Percentiles rank a stretch among this genome's conserved stretches.
Evolutionary conservation across 192 early-diverging fungal genomes (phyloP).

Genomic region (Coemansia sp.): DNA sequence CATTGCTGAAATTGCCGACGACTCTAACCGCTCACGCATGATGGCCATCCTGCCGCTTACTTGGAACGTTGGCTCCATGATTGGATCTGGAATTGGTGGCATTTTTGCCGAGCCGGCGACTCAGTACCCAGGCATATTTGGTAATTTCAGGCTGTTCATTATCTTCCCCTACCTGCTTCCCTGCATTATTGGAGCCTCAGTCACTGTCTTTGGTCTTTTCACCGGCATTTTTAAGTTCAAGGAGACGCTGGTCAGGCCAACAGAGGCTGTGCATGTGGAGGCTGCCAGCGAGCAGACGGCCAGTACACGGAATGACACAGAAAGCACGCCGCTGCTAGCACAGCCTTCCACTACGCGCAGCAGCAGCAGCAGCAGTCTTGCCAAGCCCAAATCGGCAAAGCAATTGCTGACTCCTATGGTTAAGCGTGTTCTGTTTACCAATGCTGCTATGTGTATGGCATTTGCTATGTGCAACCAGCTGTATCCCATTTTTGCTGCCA

Average conservation of each 20-base stretch:
- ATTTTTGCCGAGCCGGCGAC: slow-evolving; percentile 72
- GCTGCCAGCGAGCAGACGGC: not conserved
- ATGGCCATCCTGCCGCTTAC: slow-evolving; percentile 73
- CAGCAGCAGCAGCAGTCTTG: slow-evolving; percentile 5
- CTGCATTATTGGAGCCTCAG: slow-evolving; percentile 61
- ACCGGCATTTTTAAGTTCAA: slow-evolving; percentile 62
- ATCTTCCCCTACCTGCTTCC: slow-evolving; percentile 80
- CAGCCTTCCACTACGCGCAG: too few relatives aligned
- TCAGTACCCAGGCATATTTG: slow-evolving; percentile 61
- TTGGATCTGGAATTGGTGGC: slow-evolving; percentile 76
- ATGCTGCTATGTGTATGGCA: slow-evolving; percentile 13
- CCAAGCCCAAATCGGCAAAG: too few relatives aligned
- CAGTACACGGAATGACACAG: too few relatives aligned
- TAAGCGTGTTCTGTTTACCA: slow-evolving; percentile 7
- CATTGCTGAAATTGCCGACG: slow-evolving; percentile 80
- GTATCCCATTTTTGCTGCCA: slow-evolving; percentile 40
- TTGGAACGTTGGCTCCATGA: slow-evolving; percentile 62
- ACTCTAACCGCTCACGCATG: slow-evolving; percentile 69
- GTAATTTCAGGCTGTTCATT: slow-evolving; percentile 55
- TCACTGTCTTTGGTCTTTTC: slow-evolving; percentile 61
- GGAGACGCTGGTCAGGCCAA: slow-evolving; percentile 49
- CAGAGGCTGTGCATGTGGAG: not conserved
- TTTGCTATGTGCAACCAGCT: slow-evolving; percentile 17
- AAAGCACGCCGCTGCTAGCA: slow-evolving; percentile 7
- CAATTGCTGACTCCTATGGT: slow-evolving; percentile 16